Evolutionary conservation across 805 yeast species (phyloP).

Genomic region (Ogataea nonfermentans): DNA sequence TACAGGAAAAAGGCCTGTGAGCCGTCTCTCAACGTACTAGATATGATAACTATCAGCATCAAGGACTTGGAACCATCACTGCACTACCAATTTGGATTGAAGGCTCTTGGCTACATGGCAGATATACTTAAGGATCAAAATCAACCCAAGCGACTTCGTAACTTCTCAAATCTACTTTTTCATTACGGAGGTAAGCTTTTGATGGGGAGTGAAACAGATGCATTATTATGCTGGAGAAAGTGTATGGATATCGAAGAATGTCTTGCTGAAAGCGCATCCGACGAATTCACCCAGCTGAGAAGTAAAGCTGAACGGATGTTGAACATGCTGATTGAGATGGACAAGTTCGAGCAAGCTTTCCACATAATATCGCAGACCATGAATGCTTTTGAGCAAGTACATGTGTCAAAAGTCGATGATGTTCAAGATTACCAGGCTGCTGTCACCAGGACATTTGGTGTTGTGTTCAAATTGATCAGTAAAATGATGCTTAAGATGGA

Average conservation of each 20-base stretch:
- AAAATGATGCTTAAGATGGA: slow-evolving; percentile 22
- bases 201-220: slow-evolving; percentile 11
- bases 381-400: slow-evolving; percentile 15
- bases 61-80: slow-evolving; percentile 14
- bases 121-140: slow-evolving; percentile 22
- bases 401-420: slow-evolving; percentile 3
- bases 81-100: slow-evolving; percentile 6
- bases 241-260: slow-evolving; percentile 36
- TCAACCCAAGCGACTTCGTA: slow-evolving; percentile 40
- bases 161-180: slow-evolving; percentile 45
- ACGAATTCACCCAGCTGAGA: slow-evolving; percentile 21
- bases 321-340: slow-evolving; percentile 29
- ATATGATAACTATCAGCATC: slow-evolving; percentile 20
- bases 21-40: slow-evolving; percentile 17
- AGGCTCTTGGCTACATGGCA: slow-evolving; percentile 18
- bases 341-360: slow-evolving; percentile 16
- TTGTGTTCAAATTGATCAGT: slow-evolving; percentile 21
- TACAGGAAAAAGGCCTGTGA: neutral
- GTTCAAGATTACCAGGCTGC: slow-evolving; percentile 6
- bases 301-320: slow-evolving; percentile 36
- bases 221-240: slow-evolving; percentile 22
- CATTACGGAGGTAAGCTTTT: slow-evolving; percentile 36
- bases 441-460: slow-evolving; percentile 10
- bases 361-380: slow-evolving; percentile 22
- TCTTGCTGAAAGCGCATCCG: slow-evolving; percentile 14